Percentiles rank a stretch among this genome's conserved stretches.
Evolutionary conservation across 2,329 filamentous ascomycete species (phyloP).

Genomic region (Clonostachys rhizophaga): DNA sequence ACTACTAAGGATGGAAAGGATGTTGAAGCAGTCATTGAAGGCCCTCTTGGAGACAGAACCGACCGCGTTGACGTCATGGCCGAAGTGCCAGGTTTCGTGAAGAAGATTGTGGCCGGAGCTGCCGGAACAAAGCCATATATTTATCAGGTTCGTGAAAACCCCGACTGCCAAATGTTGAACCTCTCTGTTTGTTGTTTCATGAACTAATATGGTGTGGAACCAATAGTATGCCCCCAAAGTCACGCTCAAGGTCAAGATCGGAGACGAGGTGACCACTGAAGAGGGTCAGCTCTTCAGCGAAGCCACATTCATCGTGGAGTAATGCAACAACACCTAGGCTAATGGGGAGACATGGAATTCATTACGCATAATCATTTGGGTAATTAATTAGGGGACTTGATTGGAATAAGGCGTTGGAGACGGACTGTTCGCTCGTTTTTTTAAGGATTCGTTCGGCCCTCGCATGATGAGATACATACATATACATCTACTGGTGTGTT

Average conservation of each 20-base stretch:
- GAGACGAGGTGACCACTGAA: constrained; percentile 73
- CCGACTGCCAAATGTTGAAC: neutral
- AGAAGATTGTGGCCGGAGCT: constrained; percentile 83
- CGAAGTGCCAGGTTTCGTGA: constrained; percentile 92
- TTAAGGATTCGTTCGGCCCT: too few species aligned
- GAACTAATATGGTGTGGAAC: constrained; percentile 8
- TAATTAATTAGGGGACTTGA: constrained; percentile 11
- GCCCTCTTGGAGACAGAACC: constrained; percentile 60
- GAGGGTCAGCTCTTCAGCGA: constrained; percentile 79
- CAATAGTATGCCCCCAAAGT: constrained; percentile 66
- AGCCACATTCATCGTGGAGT: constrained; percentile 76
- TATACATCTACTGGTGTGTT: too few species aligned
- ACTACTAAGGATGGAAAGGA: constrained; percentile 71
- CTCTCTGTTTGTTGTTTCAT: neutral
- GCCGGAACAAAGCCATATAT: constrained; percentile 96
- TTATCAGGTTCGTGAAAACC: constrained; percentile 66
- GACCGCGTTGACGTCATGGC: constrained; percentile 92
- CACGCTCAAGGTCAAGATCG: constrained; percentile 78
- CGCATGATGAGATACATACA: too few species aligned
- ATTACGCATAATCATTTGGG: neutral
- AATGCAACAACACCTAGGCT: constrained; percentile 1
- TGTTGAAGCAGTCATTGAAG: constrained; percentile 66
- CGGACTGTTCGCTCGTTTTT: constrained; percentile 18
- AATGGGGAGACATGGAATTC: constrained; percentile 1
- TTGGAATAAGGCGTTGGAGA: constrained; percentile 17